A percentile compares a stretch with the other conserved stretches of the same genome.
Evolutionary conservation across 352 stramenopile genomes (phyloP).

Genomic region (Globisporangium nagaii): DNA sequence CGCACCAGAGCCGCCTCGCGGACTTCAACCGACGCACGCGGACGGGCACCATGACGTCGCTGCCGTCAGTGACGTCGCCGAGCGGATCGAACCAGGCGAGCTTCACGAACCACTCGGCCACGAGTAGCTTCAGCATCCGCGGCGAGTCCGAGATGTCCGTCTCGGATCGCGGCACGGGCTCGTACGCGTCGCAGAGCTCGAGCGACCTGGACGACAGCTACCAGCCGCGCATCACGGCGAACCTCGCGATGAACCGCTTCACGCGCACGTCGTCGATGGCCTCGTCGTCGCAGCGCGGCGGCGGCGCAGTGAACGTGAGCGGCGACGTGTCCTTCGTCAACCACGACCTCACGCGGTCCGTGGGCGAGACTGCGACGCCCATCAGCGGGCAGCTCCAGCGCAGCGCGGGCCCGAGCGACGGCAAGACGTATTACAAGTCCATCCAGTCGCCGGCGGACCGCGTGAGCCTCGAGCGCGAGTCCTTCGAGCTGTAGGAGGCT

Average conservation of each 20-base stretch:
- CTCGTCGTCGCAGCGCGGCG: neutral
- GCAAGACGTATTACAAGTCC: constrained; percentile 46
- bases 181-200: constrained; percentile 7
- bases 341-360: constrained; percentile 6
- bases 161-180: neutral
- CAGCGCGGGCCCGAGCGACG: neutral
- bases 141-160: constrained; percentile 5
- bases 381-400: neutral
- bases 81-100: neutral
- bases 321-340: constrained; percentile 4
- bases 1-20: constrained; percentile 8
- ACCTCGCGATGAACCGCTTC: constrained; percentile 8
- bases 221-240: constrained; percentile 7
- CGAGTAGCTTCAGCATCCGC: neutral
- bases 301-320: neutral
- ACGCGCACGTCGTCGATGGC: constrained; percentile 1
- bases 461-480: constrained; percentile 33
- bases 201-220: constrained; percentile 4
- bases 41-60: neutral
- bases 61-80: neutral
- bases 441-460: constrained; percentile 44
- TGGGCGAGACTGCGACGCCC: neutral
- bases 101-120: neutral
- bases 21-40: constrained; percentile 8
- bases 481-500: constrained; percentile 55